phyloP scores from a whole-genome alignment of 2,329 filamentous ascomycete genomes.

The Zymoseptoria brevis region DNA sequence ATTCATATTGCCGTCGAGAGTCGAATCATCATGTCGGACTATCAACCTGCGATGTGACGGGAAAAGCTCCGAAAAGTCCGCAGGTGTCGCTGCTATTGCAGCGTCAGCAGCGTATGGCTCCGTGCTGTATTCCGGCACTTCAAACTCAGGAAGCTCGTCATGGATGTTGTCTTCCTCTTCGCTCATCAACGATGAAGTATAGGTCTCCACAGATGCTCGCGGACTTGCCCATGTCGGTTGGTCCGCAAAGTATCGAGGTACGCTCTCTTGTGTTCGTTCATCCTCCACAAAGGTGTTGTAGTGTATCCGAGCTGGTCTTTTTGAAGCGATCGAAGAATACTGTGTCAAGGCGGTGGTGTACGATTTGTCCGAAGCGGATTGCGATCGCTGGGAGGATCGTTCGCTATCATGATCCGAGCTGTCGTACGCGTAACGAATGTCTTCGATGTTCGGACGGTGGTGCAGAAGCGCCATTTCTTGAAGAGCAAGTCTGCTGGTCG shows the following conservation, averaged over 20 bases:
- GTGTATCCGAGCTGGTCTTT: slow-evolving; percentile 21
- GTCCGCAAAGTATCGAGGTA: slow-evolving; percentile 18
- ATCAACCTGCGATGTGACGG: slow-evolving; percentile 72
- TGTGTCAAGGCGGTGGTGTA: slow-evolving; percentile 23
- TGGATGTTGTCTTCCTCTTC: slow-evolving; percentile 42
- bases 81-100: slow-evolving; percentile 61
- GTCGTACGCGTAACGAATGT: slow-evolving; percentile 26
- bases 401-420: slow-evolving; percentile 17
- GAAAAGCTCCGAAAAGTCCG: slow-evolving; percentile 77
- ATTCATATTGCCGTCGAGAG: slow-evolving; percentile 92
- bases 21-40: slow-evolving; percentile 85
- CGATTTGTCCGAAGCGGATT: slow-evolving; percentile 19
- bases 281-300: slow-evolving; percentile 19
- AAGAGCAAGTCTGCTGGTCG: not conserved
- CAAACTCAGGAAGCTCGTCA: slow-evolving; percentile 39
- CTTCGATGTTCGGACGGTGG: slow-evolving; percentile 22
- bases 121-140: slow-evolving; percentile 53
- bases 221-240: slow-evolving; percentile 31
- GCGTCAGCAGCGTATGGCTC: slow-evolving; percentile 46
- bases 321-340: slow-evolving; percentile 17
- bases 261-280: slow-evolving; percentile 13
- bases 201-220: slow-evolving; percentile 66
- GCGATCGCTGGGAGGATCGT: slow-evolving; percentile 12
- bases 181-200: slow-evolving; percentile 63
- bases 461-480: slow-evolving; percentile 19